Evolutionary conservation across 345 rosid genomes (phyloP).

Genomic region (Aquilaria malaccensis): DNA sequence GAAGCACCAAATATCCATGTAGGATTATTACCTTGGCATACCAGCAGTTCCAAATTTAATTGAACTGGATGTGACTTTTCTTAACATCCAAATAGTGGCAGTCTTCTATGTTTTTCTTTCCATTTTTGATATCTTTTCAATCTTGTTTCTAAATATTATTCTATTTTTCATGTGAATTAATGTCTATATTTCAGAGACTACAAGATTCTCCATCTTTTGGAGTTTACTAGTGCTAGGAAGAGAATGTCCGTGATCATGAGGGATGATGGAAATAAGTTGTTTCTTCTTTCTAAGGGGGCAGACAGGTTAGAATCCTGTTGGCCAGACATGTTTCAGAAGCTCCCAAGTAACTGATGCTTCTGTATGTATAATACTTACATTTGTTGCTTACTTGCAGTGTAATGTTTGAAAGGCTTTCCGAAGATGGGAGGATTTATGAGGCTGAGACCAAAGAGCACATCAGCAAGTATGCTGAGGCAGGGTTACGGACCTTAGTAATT

Average conservation of each 20-base stretch:
- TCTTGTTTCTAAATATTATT: not conserved
- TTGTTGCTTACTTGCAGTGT: conserved; percentile 29
- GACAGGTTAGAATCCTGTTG: conserved; percentile 48
- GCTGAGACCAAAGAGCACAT: conserved; percentile 47
- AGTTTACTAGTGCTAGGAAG: conserved; percentile 72
- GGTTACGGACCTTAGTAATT: conserved; percentile 59
- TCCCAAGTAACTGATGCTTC: not conserved
- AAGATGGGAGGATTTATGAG: conserved; percentile 36
- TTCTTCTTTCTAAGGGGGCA: conserved; percentile 76
- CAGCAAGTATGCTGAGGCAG: conserved; percentile 50
- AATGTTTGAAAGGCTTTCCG: conserved; percentile 59
- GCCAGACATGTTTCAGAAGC: not conserved
- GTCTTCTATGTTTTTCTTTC: not conserved
- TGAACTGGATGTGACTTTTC: not conserved
- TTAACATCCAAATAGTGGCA: not conserved
- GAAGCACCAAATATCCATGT: too few relatives aligned
- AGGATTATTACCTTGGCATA: too few relatives aligned
- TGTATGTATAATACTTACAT: conserved; percentile 1
- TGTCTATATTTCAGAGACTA: conserved; percentile 39
- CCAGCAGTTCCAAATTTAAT: not conserved
- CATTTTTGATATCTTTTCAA: not conserved
- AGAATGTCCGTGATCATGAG: conserved; percentile 80
- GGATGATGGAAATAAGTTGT: conserved; percentile 35
- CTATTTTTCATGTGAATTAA: conserved; percentile 1
- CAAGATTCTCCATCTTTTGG: conserved; percentile 65